Conservation (phyloP, 768 basidiomycete genomes). For the Goffeauzyma gilvescens region DNA sequence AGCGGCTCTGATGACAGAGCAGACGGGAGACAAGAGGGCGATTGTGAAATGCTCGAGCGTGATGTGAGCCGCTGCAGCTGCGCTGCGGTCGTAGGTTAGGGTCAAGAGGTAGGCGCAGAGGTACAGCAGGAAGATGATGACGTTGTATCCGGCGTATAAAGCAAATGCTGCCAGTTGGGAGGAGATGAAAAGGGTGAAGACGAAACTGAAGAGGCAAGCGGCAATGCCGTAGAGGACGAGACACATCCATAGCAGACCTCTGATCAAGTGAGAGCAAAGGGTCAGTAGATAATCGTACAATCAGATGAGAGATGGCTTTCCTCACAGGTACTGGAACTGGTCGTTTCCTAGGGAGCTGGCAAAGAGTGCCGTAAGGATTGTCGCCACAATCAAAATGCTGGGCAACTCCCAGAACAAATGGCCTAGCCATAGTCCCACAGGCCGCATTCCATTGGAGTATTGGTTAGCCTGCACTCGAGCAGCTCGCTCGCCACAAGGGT, state of each 20-base stretch:
- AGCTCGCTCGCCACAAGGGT: no score
- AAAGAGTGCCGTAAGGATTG: no score
- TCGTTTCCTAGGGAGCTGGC: no score
- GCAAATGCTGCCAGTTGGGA: slow-evolving; percentile 60
- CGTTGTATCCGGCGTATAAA: slow-evolving; percentile 50
- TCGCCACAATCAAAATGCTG: no score
- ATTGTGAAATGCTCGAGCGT: slow-evolving; percentile 52
- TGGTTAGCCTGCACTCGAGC: no score
- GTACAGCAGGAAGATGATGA: slow-evolving; percentile 52
- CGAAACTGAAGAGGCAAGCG: slow-evolving; percentile 49
- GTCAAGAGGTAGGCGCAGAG: slow-evolving; percentile 43
- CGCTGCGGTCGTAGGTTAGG: slow-evolving; percentile 51
- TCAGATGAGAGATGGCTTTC: no score
- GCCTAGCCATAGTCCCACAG: no score
- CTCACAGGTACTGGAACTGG: no score
- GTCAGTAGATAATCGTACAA: no score
- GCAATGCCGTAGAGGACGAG: slow-evolving; percentile 42
- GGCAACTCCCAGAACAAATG: no score
- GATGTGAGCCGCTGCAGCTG: slow-evolving; percentile 40
- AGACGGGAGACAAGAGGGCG: slow-evolving; percentile 49
- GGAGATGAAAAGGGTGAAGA: slow-evolving; percentile 43
- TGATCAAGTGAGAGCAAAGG: no score
- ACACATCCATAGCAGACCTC: slow-evolving; percentile 44
- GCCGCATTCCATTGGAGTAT: no score
- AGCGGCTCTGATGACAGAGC: slow-evolving; percentile 47